A percentile compares a stretch with the other conserved stretches of the same genome.
These are phyloP conservation scores for Pleurotus tuber-regium DNA, from an alignment of 768 basidiomycete genomes.

Conservation along the genomic window DNA sequence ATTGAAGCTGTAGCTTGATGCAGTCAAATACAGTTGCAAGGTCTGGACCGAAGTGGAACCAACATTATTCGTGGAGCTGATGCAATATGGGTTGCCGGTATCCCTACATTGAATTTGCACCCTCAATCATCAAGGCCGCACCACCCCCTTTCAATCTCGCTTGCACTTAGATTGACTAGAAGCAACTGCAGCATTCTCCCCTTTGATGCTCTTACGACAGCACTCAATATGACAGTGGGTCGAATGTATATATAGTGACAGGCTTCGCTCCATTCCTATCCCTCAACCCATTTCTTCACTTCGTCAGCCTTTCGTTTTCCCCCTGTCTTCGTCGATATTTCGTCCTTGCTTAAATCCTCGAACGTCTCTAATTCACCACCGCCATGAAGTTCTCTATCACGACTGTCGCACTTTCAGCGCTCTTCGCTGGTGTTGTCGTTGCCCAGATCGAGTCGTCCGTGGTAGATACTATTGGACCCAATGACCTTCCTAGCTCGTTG, in stretches of 20 bases:
- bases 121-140: not conserved
- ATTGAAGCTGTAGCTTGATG: too few species aligned
- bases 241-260: too few species aligned
- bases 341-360: not conserved
- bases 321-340: not conserved
- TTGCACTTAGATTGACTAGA: too few species aligned
- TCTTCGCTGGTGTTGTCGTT: not conserved
- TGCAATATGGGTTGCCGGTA: too few species aligned
- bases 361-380: not conserved
- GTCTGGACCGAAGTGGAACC: too few species aligned
- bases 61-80: too few species aligned
- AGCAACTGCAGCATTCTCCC: not conserved
- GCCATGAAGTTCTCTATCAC: constrained; percentile 5
- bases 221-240: not conserved
- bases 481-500: not conserved
- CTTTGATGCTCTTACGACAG: not conserved
- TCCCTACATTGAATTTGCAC: too few species aligned
- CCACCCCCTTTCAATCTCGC: too few species aligned
- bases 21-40: too few species aligned
- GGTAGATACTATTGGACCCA: not conserved
- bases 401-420: not conserved
- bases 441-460: too few species aligned
- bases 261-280: not conserved
- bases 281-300: not conserved
- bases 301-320: not conserved